These are phyloP conservation scores for Oxyria digyna DNA, from an alignment of 148 eudicot genomes.

Conservation along the genomic window DNA sequence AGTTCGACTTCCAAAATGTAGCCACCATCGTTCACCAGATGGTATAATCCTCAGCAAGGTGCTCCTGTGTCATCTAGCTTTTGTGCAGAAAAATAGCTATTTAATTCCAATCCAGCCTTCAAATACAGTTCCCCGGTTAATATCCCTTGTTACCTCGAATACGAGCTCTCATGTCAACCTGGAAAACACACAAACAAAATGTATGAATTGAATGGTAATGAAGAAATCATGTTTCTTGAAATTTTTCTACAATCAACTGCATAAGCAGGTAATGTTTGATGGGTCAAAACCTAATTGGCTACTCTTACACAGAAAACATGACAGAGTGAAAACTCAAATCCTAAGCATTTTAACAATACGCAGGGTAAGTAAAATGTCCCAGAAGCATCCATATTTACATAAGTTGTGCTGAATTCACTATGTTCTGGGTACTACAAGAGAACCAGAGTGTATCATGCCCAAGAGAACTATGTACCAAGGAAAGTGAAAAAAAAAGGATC, in stretches of 20 bases:
- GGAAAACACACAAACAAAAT: conserved; percentile 1
- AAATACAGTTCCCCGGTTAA: conserved; percentile 11
- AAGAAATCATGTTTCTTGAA: not conserved
- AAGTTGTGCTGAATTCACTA: not conserved
- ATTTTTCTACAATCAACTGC: not conserved
- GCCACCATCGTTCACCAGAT: not conserved
- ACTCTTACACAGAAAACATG: not conserved
- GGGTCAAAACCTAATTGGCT: not conserved
- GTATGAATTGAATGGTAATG: not conserved
- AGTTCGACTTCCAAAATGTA: not conserved
- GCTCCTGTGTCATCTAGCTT: not conserved
- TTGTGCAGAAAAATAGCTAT: not conserved
- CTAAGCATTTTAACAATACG: not conserved
- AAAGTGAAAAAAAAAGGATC: not conserved
- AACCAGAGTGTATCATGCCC: not conserved
- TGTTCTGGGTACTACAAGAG: conserved; percentile 3
- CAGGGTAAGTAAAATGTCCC: not conserved
- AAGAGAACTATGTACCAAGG: too few species aligned
- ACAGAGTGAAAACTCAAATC: not conserved
- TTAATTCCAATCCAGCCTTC: not conserved
- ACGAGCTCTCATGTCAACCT: conserved; percentile 95
- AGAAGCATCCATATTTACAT: not conserved
- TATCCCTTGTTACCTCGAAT: conserved; percentile 90
- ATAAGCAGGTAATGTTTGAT: not conserved
- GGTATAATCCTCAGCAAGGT: not conserved